phyloP scores from a whole-genome alignment of 768 basidiomycete genomes.

The Termitomyces sp. region DNA sequence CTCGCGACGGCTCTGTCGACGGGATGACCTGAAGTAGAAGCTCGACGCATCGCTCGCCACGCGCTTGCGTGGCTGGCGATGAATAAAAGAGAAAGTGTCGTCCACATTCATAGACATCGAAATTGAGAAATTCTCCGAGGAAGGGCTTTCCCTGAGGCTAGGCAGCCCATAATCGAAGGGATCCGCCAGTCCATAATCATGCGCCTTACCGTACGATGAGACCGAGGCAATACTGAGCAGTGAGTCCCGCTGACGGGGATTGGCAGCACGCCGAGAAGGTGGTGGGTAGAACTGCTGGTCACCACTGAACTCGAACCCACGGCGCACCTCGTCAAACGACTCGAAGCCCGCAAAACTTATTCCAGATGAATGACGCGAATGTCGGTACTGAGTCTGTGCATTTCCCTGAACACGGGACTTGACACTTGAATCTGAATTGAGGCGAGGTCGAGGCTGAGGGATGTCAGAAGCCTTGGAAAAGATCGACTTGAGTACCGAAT shows the following conservation, averaged over 20 bases:
- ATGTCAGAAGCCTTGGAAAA: constrained; percentile 35
- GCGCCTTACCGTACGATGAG: constrained; percentile 71
- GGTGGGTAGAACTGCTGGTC: constrained; percentile 66
- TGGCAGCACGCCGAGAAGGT: constrained; percentile 33
- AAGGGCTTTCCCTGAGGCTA: constrained; percentile 50
- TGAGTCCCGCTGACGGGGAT: constrained; percentile 50
- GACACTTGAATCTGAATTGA: constrained; percentile 45
- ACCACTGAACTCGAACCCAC: constrained; percentile 71
- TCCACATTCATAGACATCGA: constrained; percentile 59
- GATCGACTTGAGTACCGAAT: constrained; percentile 53
- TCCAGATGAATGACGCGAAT: constrained; percentile 46
- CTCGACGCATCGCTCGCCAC: constrained; percentile 77
- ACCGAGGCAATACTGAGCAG: constrained; percentile 74
- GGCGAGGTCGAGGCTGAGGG: constrained; percentile 24
- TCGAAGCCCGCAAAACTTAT: constrained; percentile 71
- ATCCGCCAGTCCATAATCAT: constrained; percentile 59
- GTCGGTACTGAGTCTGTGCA: constrained; percentile 20
- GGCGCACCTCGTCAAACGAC: constrained; percentile 75
- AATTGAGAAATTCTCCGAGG: constrained; percentile 43
- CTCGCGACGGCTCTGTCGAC: constrained; percentile 59
- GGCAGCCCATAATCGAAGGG: constrained; percentile 72
- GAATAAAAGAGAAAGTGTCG: constrained; percentile 70
- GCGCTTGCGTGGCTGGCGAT: constrained; percentile 38
- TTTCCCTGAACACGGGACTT: constrained; percentile 26
- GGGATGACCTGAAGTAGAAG: constrained; percentile 65